A percentile compares a stretch with the other conserved stretches of the same genome.
phyloP scores from a whole-genome alignment of 1,139 yeast species.

The Geotrichum phurueaensis region DNA sequence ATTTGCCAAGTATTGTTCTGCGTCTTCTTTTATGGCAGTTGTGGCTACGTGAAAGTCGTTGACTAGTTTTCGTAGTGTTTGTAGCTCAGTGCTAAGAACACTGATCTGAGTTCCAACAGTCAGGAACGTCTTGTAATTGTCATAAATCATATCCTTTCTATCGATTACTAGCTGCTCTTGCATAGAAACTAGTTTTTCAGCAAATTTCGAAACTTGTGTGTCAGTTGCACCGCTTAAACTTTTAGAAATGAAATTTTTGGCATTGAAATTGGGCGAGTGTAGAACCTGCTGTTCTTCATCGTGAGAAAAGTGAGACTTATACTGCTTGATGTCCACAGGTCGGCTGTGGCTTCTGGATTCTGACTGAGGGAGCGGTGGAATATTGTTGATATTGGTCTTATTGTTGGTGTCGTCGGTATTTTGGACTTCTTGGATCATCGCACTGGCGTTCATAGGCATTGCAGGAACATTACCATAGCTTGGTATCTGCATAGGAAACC shows the following conservation, averaged over 20 bases:
- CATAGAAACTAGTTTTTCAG: conserved; percentile 50
- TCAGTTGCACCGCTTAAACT: conserved; percentile 64
- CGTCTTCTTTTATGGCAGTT: conserved; percentile 62
- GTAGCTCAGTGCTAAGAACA: conserved; percentile 58
- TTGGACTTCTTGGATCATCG: conserved; percentile 24
- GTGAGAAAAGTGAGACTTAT: not conserved
- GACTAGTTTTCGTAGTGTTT: conserved; percentile 54
- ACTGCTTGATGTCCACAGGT: not conserved
- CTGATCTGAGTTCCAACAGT: conserved; percentile 61
- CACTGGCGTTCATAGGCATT: conserved; percentile 27
- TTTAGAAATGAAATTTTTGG: conserved; percentile 47
- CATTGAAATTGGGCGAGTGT: conserved; percentile 33
- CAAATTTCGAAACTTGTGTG: conserved; percentile 65
- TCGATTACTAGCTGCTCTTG: conserved; percentile 54
- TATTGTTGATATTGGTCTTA: not conserved
- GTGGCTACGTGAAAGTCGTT: conserved; percentile 58
- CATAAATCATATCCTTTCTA: conserved; percentile 58
- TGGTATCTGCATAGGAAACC: conserved; percentile 18
- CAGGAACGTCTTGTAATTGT: conserved; percentile 67
- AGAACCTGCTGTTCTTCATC: conserved; percentile 14
- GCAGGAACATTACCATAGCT: conserved; percentile 23
- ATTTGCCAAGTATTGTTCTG: conserved; percentile 40
- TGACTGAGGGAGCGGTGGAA: conserved; percentile 6
- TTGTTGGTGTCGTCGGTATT: not conserved
- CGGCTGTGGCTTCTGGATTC: not conserved